Evolutionary conservation across 2,329 filamentous ascomycete genomes (phyloP).

Genomic region (Aureobasidium uvarum): DNA sequence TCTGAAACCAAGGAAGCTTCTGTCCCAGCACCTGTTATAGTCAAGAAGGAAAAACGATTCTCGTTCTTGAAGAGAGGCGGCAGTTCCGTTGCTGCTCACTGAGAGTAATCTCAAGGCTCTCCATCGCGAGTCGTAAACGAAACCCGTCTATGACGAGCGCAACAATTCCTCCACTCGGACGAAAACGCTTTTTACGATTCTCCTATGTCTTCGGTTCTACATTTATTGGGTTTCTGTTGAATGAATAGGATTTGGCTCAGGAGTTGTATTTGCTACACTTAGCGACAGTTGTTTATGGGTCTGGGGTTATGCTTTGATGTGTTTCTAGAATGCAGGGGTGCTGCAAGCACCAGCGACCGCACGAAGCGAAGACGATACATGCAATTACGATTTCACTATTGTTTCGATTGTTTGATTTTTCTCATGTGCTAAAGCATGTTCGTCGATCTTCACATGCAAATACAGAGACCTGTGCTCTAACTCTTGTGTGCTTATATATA

Average conservation of each 20-base stretch:
- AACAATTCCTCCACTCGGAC: background rate
- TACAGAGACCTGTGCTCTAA: background rate
- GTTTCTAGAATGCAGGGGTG: constrained; percentile 17
- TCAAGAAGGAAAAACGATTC: constrained; percentile 28
- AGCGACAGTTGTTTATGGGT: constrained; percentile 10
- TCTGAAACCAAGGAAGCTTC: constrained; percentile 14
- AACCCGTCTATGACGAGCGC: background rate
- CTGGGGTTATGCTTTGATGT: background rate
- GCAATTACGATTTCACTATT: constrained; percentile 10
- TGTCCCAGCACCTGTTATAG: constrained; percentile 1
- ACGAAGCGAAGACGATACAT: constrained; percentile 14
- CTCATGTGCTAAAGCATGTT: background rate
- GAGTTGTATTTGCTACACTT: background rate
- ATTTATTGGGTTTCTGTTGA: constrained; percentile 8
- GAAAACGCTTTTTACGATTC: constrained; percentile 16
- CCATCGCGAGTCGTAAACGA: background rate
- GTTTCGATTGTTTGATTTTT: background rate
- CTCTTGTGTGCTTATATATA: background rate
- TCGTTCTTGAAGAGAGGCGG: constrained; percentile 27
- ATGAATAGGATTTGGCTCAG: background rate
- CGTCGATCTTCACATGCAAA: background rate
- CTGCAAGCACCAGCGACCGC: constrained; percentile 1
- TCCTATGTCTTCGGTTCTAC: constrained; percentile 6
- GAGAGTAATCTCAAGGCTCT: background rate
- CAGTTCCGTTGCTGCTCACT: constrained; percentile 29